Evolutionary conservation across 2,329 filamentous ascomycete genomes (phyloP).

Genomic region (Raffaelea deltoideospora): DNA sequence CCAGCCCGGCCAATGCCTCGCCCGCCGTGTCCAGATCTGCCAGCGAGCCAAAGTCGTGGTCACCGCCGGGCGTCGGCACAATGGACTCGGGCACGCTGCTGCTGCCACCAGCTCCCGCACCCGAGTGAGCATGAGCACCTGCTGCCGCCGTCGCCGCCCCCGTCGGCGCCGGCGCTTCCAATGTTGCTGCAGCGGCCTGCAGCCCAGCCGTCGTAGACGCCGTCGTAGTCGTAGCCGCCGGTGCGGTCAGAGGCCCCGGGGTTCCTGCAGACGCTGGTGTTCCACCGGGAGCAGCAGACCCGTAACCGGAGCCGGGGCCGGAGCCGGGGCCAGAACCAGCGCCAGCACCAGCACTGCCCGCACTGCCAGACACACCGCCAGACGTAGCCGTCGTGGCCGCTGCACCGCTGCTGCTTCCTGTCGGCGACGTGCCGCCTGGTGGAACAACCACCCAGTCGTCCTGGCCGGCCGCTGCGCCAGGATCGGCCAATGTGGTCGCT

Average conservation of each 20-base stretch:
- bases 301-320: too few relatives aligned
- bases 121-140: constrained; percentile 1
- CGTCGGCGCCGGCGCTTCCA: not conserved
- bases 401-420: not conserved
- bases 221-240: too few relatives aligned
- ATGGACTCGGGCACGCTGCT: constrained; percentile 24
- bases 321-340: too few relatives aligned
- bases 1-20: constrained; percentile 51
- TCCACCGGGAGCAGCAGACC: too few relatives aligned
- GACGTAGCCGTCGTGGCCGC: too few relatives aligned
- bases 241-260: too few relatives aligned
- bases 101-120: not conserved
- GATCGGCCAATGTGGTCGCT: too few relatives aligned
- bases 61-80: constrained; percentile 26
- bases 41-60: constrained; percentile 47
- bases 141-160: not conserved
- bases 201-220: too few relatives aligned
- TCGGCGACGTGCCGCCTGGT: constrained; percentile 35
- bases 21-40: constrained; percentile 56
- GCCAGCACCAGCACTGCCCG: too few relatives aligned
- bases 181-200: constrained; percentile 1
- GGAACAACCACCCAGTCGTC: constrained; percentile 67
- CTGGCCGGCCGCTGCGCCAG: constrained; percentile 33
- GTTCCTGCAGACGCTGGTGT: too few relatives aligned
- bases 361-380: too few relatives aligned